phyloP scores from a whole-genome alignment of 106 monocot genomes.

The Dioscorea dumetorum region DNA sequence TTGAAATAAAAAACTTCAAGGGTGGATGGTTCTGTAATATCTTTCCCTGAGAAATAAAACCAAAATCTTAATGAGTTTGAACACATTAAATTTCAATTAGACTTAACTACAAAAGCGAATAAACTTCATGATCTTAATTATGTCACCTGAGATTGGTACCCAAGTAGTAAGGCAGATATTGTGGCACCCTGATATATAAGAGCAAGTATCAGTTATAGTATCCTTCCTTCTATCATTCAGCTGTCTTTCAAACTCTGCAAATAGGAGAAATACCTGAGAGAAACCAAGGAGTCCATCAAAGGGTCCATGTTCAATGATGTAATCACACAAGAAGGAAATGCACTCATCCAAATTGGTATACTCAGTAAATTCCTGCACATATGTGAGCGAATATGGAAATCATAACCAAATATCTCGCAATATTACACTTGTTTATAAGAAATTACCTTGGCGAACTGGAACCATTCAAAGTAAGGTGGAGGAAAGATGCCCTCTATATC shows the following conservation, averaged over 20 bases:
- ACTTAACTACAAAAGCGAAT: background rate
- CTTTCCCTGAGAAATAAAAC: conserved; percentile 34
- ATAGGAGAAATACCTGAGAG: conserved; percentile 47
- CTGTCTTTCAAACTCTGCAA: too few relatives aligned
- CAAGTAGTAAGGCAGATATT: conserved; percentile 52
- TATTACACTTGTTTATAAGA: background rate
- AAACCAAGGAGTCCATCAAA: conserved; percentile 77
- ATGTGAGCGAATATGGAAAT: background rate
- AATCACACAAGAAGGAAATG: conserved; percentile 50
- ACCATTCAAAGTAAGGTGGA: conserved; percentile 77
- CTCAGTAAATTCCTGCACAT: conserved; percentile 50
- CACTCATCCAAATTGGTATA: conserved; percentile 69
- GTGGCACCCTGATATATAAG: conserved; percentile 48
- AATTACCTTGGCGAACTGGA: conserved; percentile 53
- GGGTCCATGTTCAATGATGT: conserved; percentile 57
- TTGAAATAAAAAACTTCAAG: conserved; percentile 53
- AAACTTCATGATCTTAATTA: background rate
- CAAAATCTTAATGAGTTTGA: too few relatives aligned
- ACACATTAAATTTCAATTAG: too few relatives aligned
- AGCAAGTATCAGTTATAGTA: background rate
- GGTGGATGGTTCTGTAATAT: conserved; percentile 56
- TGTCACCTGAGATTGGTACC: conserved; percentile 58
- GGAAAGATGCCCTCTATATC: conserved; percentile 67
- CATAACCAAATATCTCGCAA: background rate
- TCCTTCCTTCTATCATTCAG: too few relatives aligned